Percentiles rank a stretch among this genome's conserved stretches.
Conservation (phyloP, 1,139 yeast genomes). For the Ogataea hybrid region DNA sequence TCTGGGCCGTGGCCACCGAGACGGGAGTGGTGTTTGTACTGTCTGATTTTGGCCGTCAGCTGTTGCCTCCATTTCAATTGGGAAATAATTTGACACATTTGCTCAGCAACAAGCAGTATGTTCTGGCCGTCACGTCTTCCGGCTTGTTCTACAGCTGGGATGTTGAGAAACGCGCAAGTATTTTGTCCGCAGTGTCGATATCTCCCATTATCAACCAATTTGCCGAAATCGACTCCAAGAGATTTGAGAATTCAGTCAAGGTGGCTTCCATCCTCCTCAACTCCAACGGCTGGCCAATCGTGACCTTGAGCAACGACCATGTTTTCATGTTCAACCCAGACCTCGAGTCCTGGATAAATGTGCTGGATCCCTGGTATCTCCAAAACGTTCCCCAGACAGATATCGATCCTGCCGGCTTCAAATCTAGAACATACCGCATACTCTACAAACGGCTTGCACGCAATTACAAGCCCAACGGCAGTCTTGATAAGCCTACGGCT, state of each 20-base stretch:
- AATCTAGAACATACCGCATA: slow-evolving; percentile 10
- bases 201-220: slow-evolving; percentile 49
- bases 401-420: slow-evolving; percentile 5
- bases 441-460: slow-evolving; percentile 10
- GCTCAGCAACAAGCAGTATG: slow-evolving; percentile 48
- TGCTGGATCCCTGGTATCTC: slow-evolving; percentile 49
- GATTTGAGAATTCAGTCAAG: slow-evolving; percentile 24
- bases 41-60: slow-evolving; percentile 56
- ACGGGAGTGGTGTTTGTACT: slow-evolving; percentile 70
- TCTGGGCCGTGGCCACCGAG: slow-evolving; percentile 66
- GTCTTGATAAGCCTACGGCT: not conserved
- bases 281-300: slow-evolving; percentile 42
- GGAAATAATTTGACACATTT: slow-evolving; percentile 55
- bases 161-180: slow-evolving; percentile 34
- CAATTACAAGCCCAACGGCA: slow-evolving; percentile 1
- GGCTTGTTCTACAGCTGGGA: slow-evolving; percentile 54
- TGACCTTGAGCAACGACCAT: slow-evolving; percentile 36
- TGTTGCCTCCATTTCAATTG: slow-evolving; percentile 54
- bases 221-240: slow-evolving; percentile 29
- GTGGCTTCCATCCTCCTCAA: slow-evolving; percentile 27
- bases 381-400: slow-evolving; percentile 7
- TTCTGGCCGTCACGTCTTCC: slow-evolving; percentile 53
- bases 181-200: slow-evolving; percentile 45
- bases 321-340: slow-evolving; percentile 42
- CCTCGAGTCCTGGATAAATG: slow-evolving; percentile 46